These are phyloP conservation scores for Yarrowia hollandica DNA, from an alignment of 805 yeast species.

Conservation along the genomic window DNA sequence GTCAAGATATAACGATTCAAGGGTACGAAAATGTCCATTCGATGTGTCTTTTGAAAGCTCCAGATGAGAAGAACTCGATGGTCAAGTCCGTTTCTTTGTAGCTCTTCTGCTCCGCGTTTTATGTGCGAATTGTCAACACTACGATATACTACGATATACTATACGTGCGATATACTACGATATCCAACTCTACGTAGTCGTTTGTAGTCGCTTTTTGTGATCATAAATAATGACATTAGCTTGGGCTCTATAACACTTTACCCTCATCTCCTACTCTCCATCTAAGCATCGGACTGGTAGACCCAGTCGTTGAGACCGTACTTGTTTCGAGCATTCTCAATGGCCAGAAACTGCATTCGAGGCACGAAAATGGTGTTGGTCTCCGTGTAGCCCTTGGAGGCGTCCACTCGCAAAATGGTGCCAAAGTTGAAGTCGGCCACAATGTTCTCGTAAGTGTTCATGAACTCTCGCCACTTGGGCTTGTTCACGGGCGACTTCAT, in stretches of 20 bases:
- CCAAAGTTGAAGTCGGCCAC: slow-evolving; percentile 95
- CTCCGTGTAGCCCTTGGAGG: slow-evolving; percentile 74
- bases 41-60: too few relatives aligned
- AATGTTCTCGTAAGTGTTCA: slow-evolving; percentile 74
- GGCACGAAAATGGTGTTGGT: slow-evolving; percentile 83
- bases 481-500: slow-evolving; percentile 81
- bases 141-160: too few relatives aligned
- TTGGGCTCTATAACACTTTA: too few relatives aligned
- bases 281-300: slow-evolving; percentile 38
- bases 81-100: too few relatives aligned
- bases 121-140: too few relatives aligned
- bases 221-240: slow-evolving; percentile 11
- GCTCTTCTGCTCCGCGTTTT: too few relatives aligned
- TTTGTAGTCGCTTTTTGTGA: too few relatives aligned
- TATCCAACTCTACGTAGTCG: too few relatives aligned
- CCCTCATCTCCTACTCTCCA: background rate
- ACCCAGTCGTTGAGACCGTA: slow-evolving; percentile 92
- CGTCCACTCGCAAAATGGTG: slow-evolving; percentile 76
- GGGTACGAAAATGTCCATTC: too few relatives aligned
- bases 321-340: slow-evolving; percentile 91
- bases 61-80: too few relatives aligned
- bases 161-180: too few relatives aligned
- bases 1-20: too few relatives aligned
- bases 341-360: slow-evolving; percentile 91
- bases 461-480: slow-evolving; percentile 85